Evolutionary conservation across 495 filamentous ascomycete species (phyloP).

Genomic region (Massariosphaeria phaeospora): DNA sequence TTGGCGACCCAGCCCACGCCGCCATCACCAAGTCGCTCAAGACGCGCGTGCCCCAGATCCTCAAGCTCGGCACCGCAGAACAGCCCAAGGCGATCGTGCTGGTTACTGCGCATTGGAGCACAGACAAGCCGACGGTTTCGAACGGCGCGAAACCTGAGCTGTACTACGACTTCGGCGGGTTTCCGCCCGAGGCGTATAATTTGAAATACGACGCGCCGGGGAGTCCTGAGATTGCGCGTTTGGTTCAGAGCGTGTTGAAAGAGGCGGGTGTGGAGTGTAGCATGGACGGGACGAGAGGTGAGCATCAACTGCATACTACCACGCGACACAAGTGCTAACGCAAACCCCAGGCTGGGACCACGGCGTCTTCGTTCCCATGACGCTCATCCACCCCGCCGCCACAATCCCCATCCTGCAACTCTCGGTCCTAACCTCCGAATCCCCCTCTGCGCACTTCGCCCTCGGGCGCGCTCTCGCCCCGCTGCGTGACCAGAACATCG

Average conservation of each 20-base stretch:
- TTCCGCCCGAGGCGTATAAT: slow-evolving; percentile 41
- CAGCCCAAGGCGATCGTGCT: slow-evolving; percentile 42
- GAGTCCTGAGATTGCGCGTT: slow-evolving; percentile 39
- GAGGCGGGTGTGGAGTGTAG: slow-evolving; percentile 32
- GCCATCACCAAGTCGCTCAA: slow-evolving; percentile 38
- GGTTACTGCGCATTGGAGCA: slow-evolving; percentile 45
- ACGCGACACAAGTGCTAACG: neutral
- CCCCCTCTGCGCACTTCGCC: slow-evolving; percentile 30
- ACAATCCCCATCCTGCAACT: slow-evolving; percentile 39
- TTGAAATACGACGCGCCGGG: slow-evolving; percentile 44
- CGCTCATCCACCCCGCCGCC: slow-evolving; percentile 35
- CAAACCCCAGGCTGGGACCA: slow-evolving; percentile 38
- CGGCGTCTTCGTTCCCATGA: slow-evolving; percentile 42
- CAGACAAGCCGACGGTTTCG: slow-evolving; percentile 37
- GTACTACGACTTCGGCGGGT: slow-evolving; percentile 44
- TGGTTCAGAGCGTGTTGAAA: slow-evolving; percentile 35
- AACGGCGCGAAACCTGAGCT: slow-evolving; percentile 38
- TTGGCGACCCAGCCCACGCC: slow-evolving; percentile 40
- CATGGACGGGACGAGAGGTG: slow-evolving; percentile 34
- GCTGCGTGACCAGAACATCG: slow-evolving; percentile 34
- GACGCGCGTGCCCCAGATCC: slow-evolving; percentile 38
- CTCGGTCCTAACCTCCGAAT: slow-evolving; percentile 36
- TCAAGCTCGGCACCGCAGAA: slow-evolving; percentile 39
- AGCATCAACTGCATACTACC: neutral
- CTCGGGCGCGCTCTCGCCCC: slow-evolving; percentile 33